Base-by-base conservation (phyloP, 768 basidiomycete species). In the Clitopilus hobsonii region DNA sequence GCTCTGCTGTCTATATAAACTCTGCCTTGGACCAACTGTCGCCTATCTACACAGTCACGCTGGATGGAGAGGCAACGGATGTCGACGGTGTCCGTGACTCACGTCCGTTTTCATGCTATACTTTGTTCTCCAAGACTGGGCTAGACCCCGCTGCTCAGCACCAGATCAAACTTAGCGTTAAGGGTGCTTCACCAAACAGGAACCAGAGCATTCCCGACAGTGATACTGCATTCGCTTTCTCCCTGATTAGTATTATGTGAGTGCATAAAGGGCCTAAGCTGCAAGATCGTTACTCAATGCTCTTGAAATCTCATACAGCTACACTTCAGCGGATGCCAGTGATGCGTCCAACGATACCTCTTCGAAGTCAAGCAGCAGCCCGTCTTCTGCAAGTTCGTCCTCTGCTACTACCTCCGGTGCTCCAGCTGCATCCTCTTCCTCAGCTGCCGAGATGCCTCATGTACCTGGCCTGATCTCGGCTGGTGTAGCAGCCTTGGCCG, bases 1-100 rank as follows among this genome's bases (percentile, higher is more conserved):
- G 65, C 13, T 61, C 65, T 14, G 67, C 67, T 2, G 60, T 67
- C 20, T 68, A 66, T 45, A 57, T 66, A 52, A 61, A 61, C 49
- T 61, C 61, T 2, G 49, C 62, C n/a, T 57, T 66, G 48, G 53
- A 61, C 52, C 38, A 49, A 26, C 51, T 61, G 14, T 63, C 58
- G 41, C 62, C 62, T 5, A 54, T 62, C 13, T 66, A 65, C 38
- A 66, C 62, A 5, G 59, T 67, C 18, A 61, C 61, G 1, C n/a
- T 68, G 24, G 62, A 68, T 28, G 65, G 67, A 18, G 54, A 60
- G 4, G 47, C 60, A 20, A 65, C 61, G 5, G 62, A 66, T 20
- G 54, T 65, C 20, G 65, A 68, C 28, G 67, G 67, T 4, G 57
- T 60, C 22, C 54, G 63, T 24, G 27, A 54, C 10, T 58, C 57